phyloP scores from a whole-genome alignment of 345 rosid species.

The Corchorus olitorius region DNA sequence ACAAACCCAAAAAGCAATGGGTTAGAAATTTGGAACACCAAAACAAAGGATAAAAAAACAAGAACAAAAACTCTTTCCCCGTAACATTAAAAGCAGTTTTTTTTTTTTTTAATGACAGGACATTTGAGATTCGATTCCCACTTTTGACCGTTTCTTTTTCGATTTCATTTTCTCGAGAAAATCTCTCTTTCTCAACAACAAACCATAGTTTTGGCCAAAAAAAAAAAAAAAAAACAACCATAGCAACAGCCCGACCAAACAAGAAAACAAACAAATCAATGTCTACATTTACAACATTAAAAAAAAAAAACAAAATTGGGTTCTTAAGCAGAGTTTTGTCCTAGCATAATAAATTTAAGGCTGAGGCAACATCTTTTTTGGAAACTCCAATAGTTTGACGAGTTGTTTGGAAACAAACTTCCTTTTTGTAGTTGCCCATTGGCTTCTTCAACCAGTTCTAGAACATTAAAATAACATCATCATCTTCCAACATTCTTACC shows the following conservation, averaged over 20 bases:
- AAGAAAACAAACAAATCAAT: neutral
- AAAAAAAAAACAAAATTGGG: neutral
- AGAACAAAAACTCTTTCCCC: neutral
- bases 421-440: neutral
- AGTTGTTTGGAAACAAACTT: neutral
- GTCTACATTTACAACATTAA: neutral
- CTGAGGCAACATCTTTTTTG: neutral
- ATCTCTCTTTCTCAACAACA: neutral
- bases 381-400: no score
- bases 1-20: no score
- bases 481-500: conserved; percentile 13
- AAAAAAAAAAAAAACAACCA: no score
- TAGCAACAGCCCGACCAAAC: neutral
- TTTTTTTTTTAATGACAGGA: conserved; percentile 8
- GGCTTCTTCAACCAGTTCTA: neutral
- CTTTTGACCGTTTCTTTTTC: conserved; percentile 33
- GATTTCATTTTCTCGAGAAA: conserved; percentile 23
- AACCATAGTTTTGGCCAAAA: no score
- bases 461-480: neutral
- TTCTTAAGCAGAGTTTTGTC: neutral
- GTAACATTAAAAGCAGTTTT: neutral
- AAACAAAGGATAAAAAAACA: no score
- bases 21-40: no score
- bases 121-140: conserved; percentile 33
- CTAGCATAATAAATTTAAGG: neutral